These are phyloP conservation scores for Microsporum ferrugineum DNA, from an alignment of 2,329 filamentous ascomycete species.

Conservation along the genomic window DNA sequence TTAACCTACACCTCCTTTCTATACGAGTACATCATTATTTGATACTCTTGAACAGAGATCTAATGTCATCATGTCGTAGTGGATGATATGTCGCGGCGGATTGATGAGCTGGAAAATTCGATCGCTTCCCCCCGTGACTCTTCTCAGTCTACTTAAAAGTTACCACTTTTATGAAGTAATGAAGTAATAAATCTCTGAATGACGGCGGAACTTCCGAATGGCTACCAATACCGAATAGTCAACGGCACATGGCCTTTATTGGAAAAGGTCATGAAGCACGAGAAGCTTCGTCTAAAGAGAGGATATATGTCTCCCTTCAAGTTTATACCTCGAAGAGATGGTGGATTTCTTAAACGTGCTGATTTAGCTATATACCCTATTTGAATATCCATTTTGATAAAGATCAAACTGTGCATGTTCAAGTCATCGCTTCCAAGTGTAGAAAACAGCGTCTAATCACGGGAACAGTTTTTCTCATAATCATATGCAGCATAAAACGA, in stretches of 20 bases:
- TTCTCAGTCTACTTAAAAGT: constrained; percentile 23
- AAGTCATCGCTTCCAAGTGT: neutral
- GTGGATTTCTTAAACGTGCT: neutral
- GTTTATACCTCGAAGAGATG: neutral
- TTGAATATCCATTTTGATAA: neutral
- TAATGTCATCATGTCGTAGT: constrained; percentile 44
- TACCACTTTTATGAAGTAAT: neutral
- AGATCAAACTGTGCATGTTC: neutral
- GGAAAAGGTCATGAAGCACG: too few species aligned
- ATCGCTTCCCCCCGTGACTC: constrained; percentile 46
- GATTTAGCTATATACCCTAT: neutral
- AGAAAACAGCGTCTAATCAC: neutral
- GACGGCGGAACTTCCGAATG: neutral
- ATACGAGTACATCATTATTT: neutral
- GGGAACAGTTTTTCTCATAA: neutral
- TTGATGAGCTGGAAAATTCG: constrained; percentile 71
- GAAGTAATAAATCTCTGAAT: neutral
- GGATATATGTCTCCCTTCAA: neutral
- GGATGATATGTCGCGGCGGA: constrained; percentile 81
- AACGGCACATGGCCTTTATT: too few species aligned
- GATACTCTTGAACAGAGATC: neutral
- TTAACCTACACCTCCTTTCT: neutral
- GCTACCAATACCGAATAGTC: neutral
- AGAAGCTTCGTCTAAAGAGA: neutral
- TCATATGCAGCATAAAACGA: neutral